Percentiles rank a stretch among this genome's conserved stretches.
These are phyloP conservation scores for Mycena chlorophos DNA, from an alignment of 768 basidiomycete genomes.

Conservation along the genomic window DNA sequence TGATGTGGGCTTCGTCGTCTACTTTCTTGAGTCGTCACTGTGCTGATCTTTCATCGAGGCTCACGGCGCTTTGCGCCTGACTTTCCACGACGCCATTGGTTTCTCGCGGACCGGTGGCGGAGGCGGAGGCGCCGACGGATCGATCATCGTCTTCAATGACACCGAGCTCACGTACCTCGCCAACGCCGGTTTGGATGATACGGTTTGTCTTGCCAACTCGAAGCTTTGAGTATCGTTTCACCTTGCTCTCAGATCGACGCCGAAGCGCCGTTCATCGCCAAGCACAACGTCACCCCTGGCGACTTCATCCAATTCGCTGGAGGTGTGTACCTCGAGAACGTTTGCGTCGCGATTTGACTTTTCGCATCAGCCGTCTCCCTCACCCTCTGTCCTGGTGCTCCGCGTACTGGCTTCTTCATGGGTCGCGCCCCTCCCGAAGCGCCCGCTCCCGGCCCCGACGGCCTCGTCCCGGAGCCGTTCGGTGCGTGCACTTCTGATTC, in stretches of 20 bases:
- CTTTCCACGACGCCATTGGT: conserved; percentile 24
- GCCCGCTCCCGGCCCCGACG: conserved; percentile 12
- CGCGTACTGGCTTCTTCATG: conserved; percentile 29
- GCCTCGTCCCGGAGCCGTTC: conserved; percentile 25
- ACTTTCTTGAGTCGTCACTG: conserved; percentile 32
- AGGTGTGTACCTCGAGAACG: not conserved
- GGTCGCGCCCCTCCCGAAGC: conserved; percentile 26
- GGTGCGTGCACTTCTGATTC: not conserved
- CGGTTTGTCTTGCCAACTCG: conserved; percentile 1
- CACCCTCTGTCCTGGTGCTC: conserved; percentile 35
- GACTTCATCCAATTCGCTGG: conserved; percentile 36
- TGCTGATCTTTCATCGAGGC: conserved; percentile 16
- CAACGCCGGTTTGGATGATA: conserved; percentile 33
- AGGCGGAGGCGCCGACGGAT: conserved; percentile 30
- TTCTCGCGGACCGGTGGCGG: conserved; percentile 17
- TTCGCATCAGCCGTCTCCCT: conserved; percentile 28
- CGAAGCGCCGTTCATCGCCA: conserved; percentile 25
- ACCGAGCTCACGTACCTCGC: conserved; percentile 31
- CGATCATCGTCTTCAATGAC: conserved; percentile 33
- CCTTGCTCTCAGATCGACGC: conserved; percentile 11
- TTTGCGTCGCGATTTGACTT: no score
- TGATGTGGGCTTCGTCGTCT: conserved; percentile 29
- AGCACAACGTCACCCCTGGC: conserved; percentile 25
- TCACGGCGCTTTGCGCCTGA: conserved; percentile 10
- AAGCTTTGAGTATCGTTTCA: not conserved